phyloP scores from a whole-genome alignment of 768 basidiomycete genomes.

The Rhizopogon vinicolor region DNA sequence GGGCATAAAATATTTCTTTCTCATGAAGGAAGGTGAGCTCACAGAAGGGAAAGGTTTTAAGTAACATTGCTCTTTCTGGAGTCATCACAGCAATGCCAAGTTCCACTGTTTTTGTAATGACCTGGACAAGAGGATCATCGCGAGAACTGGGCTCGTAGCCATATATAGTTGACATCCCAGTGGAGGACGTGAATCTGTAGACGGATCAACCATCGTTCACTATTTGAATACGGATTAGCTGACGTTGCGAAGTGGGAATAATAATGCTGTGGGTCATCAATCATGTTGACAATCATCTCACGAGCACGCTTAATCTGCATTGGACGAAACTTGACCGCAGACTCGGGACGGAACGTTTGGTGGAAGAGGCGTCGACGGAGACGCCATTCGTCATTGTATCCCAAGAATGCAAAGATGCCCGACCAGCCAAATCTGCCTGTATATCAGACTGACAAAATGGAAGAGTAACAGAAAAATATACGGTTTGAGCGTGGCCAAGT shows the following conservation, averaged over 20 bases:
- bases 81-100: background rate
- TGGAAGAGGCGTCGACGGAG: slow-evolving; percentile 8
- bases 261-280: background rate
- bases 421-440: slow-evolving; percentile 1
- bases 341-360: slow-evolving; percentile 7
- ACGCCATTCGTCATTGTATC: slow-evolving; percentile 8
- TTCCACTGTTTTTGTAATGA: background rate
- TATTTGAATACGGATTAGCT: background rate
- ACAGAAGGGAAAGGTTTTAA: slow-evolving; percentile 4
- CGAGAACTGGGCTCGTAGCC: background rate
- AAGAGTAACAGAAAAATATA: background rate
- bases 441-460: background rate
- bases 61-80: background rate
- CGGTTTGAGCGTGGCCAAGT: background rate
- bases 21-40: slow-evolving; percentile 1
- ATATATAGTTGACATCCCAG: background rate
- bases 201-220: background rate
- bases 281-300: background rate
- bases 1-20: background rate
- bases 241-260: slow-evolving; percentile 12
- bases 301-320: slow-evolving; percentile 1
- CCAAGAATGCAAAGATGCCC: background rate
- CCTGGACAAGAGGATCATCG: slow-evolving; percentile 3
- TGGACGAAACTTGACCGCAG: background rate
- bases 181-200: slow-evolving; percentile 4